Conservation (phyloP, 192 early-diverging fungal genomes). For the Entomortierella chlamydospora region DNA sequence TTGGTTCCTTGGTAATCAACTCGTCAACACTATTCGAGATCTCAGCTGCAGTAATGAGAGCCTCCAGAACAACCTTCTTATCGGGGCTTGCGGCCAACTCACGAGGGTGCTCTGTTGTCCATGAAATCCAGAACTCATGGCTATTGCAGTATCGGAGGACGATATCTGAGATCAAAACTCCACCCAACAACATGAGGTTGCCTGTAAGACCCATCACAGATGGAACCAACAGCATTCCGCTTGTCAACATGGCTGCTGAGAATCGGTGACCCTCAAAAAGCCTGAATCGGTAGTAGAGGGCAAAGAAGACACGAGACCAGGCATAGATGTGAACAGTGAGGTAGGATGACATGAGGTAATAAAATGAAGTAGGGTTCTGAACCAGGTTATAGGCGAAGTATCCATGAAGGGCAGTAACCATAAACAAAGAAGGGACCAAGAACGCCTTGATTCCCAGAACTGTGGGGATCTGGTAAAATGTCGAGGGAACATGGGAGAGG, state of each 20-base stretch:
- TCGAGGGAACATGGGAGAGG: constrained; percentile 41
- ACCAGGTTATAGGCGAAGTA: constrained; percentile 46
- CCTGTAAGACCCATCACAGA: constrained; percentile 40
- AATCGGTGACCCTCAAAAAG: constrained; percentile 42
- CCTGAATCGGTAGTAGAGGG: constrained; percentile 46
- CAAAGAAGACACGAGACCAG: constrained; percentile 54
- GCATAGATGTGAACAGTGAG: constrained; percentile 53
- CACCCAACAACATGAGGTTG: constrained; percentile 22
- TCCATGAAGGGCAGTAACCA: constrained; percentile 44
- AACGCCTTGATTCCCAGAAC: constrained; percentile 53
- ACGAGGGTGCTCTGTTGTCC: constrained; percentile 51
- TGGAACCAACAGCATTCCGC: constrained; percentile 40
- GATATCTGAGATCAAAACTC: constrained; percentile 26
- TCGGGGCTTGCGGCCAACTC: constrained; percentile 29
- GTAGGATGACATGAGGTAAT: constrained; percentile 47
- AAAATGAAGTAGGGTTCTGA: constrained; percentile 40
- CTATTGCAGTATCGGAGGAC: constrained; percentile 7
- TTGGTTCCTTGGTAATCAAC: constrained; percentile 8
- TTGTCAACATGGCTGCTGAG: constrained; percentile 52
- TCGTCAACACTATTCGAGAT: constrained; percentile 11
- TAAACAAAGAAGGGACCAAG: constrained; percentile 29
- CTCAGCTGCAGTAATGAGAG: constrained; percentile 39
- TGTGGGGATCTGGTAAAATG: constrained; percentile 49
- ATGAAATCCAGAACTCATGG: constrained; percentile 28
- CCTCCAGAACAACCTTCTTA: constrained; percentile 40